A percentile compares a stretch with the other conserved stretches of the same genome.
These are phyloP conservation scores for Cytospora piceae DNA, from an alignment of 2,329 filamentous ascomycete species.

Conservation along the genomic window DNA sequence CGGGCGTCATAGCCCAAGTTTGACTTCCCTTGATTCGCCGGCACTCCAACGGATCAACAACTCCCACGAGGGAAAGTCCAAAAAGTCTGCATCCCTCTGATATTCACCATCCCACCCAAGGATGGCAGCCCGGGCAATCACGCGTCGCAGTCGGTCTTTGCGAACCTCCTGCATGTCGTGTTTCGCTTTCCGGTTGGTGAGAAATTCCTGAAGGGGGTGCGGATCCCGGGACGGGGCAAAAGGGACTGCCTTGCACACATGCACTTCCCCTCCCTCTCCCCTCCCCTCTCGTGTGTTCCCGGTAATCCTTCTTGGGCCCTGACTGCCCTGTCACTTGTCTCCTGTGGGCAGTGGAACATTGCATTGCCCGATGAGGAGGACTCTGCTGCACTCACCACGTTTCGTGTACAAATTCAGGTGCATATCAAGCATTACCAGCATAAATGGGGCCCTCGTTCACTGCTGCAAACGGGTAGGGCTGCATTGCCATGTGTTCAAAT, in stretches of 20 bases:
- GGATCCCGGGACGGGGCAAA: constrained; percentile 2
- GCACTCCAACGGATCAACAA: constrained; percentile 6
- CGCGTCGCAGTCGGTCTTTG: constrained; percentile 1
- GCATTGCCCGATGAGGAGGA: no score
- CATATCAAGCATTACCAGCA: constrained; percentile 16
- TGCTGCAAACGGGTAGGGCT: constrained; percentile 28
- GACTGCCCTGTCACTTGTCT: not conserved
- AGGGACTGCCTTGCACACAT: not conserved
- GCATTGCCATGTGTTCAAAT: constrained; percentile 19
- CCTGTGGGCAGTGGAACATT: not conserved
- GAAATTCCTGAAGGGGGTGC: not conserved
- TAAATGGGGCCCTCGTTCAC: not conserved
- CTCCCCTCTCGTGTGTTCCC: not conserved
- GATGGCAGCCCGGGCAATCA: constrained; percentile 5
- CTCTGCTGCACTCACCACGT: not conserved
- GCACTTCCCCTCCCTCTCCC: not conserved
- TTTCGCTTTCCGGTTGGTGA: not conserved
- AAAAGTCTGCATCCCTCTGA: constrained; percentile 1
- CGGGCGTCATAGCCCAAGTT: constrained; percentile 15
- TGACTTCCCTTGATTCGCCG: constrained; percentile 6
- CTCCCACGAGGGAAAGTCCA: constrained; percentile 14
- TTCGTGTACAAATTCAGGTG: constrained; percentile 12
- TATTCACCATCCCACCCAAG: not conserved
- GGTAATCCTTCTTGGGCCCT: not conserved
- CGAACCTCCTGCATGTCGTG: not conserved